A percentile compares a stretch with the other conserved stretches of the same genome.
These are phyloP conservation scores for Chlamydomonas asymmetrica DNA, from an alignment of 139 green algal species.

Conservation along the genomic window DNA sequence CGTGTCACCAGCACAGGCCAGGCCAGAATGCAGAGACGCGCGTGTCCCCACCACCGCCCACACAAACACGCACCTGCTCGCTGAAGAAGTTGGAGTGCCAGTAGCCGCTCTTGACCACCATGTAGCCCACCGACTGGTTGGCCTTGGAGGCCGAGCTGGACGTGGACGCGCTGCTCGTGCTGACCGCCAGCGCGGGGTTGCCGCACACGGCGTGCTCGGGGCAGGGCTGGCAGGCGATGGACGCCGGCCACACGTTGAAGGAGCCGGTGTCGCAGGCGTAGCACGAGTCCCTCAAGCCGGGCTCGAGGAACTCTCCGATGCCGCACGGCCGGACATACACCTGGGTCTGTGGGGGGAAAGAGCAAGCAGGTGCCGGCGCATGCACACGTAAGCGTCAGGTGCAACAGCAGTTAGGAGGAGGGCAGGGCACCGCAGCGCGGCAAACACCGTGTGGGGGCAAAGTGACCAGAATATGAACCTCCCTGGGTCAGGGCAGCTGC, in stretches of 20 bases:
- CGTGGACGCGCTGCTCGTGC: background rate
- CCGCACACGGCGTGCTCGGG: conserved; percentile 6
- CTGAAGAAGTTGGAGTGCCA: conserved; percentile 28
- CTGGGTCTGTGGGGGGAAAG: no score
- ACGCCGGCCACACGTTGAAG: conserved; percentile 16
- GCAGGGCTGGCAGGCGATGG: background rate
- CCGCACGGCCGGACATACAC: conserved; percentile 19
- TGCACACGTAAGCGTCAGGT: no score
- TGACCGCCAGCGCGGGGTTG: background rate
- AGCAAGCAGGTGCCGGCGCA: no score
- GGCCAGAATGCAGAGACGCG: no score
- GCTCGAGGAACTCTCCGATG: conserved; percentile 19
- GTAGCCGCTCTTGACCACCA: conserved; percentile 17
- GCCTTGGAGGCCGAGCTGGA: no score
- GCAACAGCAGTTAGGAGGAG: no score
- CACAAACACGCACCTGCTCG: background rate
- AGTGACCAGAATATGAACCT: no score
- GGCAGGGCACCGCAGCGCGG: no score
- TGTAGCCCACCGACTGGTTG: background rate
- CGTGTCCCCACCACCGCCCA: background rate
- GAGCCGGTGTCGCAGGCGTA: background rate
- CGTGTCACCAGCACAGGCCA: no score
- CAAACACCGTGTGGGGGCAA: no score
- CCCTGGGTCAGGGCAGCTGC: no score
- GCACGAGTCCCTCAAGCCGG: conserved; percentile 20